Conservation (phyloP, 805 yeast species). For the Priceomyces haplophilus region DNA sequence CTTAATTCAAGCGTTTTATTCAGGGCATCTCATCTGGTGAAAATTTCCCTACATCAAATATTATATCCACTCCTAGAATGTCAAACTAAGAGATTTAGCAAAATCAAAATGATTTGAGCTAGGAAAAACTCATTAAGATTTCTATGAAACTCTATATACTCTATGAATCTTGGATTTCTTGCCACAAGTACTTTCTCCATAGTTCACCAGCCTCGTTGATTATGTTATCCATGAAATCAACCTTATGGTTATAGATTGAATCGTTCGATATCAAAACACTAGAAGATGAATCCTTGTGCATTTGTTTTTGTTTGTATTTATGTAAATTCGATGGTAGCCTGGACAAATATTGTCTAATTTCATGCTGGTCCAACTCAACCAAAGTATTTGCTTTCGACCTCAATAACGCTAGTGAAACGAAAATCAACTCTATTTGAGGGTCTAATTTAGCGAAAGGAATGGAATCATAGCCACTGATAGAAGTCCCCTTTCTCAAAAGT, state of each 20-base stretch:
- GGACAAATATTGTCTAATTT: slow-evolving; percentile 73
- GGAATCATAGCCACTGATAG: not conserved
- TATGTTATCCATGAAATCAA: slow-evolving; percentile 69
- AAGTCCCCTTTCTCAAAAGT: not conserved
- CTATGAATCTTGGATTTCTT: slow-evolving; percentile 18
- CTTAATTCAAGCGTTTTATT: not conserved
- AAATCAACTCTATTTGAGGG: slow-evolving; percentile 73
- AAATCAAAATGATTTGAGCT: not conserved
- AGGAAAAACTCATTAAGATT: not conserved
- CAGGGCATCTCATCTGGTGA: not conserved
- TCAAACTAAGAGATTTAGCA: not conserved
- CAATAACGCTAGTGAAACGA: slow-evolving; percentile 72
- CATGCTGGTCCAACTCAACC: slow-evolving; percentile 86
- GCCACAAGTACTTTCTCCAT: slow-evolving; percentile 79
- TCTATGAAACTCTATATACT: not conserved
- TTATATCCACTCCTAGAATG: not conserved
- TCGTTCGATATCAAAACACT: slow-evolving; percentile 29
- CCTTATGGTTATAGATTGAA: slow-evolving; percentile 33
- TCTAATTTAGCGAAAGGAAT: slow-evolving; percentile 61
- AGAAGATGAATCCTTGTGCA: slow-evolving; percentile 1
- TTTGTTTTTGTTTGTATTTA: slow-evolving; percentile 29
- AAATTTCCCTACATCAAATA: not conserved
- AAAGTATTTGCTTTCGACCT: slow-evolving; percentile 76
- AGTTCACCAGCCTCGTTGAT: slow-evolving; percentile 79
- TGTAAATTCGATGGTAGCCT: slow-evolving; percentile 49